Evolutionary conservation across 208 protist genomes (phyloP).

Genomic region (Wallacemonas rigidus): DNA sequence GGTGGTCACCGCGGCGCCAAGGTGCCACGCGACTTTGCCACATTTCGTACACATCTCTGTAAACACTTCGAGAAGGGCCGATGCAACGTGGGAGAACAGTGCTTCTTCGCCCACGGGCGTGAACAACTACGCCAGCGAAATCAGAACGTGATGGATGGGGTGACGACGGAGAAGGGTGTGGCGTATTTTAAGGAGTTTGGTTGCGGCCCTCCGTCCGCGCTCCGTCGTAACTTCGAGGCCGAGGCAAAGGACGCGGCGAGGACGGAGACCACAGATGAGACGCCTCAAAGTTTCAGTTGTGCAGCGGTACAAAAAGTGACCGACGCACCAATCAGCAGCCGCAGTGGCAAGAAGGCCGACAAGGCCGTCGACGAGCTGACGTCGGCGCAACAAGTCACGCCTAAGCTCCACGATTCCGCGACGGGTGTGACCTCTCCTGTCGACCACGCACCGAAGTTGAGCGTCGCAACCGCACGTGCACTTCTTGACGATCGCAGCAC

Average conservation of each 20-base stretch:
- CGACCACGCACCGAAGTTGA: no score
- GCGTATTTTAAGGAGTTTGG: background rate
- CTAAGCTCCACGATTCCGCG: no score
- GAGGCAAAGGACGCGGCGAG: background rate
- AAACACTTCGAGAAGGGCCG: background rate
- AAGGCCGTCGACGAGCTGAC: no score
- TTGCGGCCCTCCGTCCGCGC: background rate
- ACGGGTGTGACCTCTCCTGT: no score
- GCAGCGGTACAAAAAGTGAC: background rate
- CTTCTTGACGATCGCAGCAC: no score
- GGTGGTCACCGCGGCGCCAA: background rate
- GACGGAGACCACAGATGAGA: no score
- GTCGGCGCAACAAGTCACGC: no score
- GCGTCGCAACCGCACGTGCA: no score
- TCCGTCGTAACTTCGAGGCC: background rate
- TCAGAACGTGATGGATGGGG: background rate
- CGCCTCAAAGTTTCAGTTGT: no score
- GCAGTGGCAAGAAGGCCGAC: background rate
- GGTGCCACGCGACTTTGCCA: background rate
- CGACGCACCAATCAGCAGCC: background rate
- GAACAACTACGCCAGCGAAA: background rate
- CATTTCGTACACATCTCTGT: slow-evolving; percentile 1
- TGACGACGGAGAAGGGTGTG: background rate
- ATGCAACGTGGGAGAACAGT: background rate
- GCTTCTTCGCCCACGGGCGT: background rate